Conservation (phyloP, 2,329 filamentous ascomycete species). For the Pleoardoris graminearum region DNA sequence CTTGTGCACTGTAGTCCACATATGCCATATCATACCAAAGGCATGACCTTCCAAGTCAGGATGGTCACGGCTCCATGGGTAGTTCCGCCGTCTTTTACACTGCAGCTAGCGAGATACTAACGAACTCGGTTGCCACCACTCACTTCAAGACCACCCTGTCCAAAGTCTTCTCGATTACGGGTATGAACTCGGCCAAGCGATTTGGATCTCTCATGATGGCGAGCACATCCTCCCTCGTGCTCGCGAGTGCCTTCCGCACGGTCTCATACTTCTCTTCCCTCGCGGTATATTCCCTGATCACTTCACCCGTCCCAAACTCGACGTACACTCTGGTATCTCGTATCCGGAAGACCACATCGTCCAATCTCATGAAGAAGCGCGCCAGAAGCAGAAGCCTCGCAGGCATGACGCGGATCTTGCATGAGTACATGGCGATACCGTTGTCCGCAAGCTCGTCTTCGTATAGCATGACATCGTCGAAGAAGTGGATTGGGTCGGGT, state of each 20-base stretch:
- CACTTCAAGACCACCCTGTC: constrained; percentile 57
- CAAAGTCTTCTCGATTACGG: constrained; percentile 68
- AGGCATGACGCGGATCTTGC: constrained; percentile 93
- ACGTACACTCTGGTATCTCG: constrained; percentile 90
- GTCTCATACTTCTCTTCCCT: constrained; percentile 80
- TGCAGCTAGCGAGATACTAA: no score
- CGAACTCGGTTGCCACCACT: constrained; percentile 8
- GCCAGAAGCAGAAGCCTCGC: constrained; percentile 80
- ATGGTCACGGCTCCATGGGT: no score
- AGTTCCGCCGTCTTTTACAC: no score
- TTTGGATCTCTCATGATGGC: constrained; percentile 80
- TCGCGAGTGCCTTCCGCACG: constrained; percentile 64
- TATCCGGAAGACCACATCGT: constrained; percentile 84
- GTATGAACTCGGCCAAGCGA: constrained; percentile 60
- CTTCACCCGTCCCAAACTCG: constrained; percentile 77
- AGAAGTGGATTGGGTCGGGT: constrained; percentile 93
- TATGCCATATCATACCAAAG: no score
- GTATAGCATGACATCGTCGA: constrained; percentile 93
- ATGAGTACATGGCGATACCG: constrained; percentile 85
- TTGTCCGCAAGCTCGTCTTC: constrained; percentile 99
- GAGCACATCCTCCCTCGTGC: constrained; percentile 70
- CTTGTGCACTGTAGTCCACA: no score
- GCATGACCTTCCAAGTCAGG: no score
- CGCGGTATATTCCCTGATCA: constrained; percentile 88
- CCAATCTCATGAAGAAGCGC: constrained; percentile 89